phyloP scores from a whole-genome alignment of 305 asterid species.

The Solanum hybrid region DNA sequence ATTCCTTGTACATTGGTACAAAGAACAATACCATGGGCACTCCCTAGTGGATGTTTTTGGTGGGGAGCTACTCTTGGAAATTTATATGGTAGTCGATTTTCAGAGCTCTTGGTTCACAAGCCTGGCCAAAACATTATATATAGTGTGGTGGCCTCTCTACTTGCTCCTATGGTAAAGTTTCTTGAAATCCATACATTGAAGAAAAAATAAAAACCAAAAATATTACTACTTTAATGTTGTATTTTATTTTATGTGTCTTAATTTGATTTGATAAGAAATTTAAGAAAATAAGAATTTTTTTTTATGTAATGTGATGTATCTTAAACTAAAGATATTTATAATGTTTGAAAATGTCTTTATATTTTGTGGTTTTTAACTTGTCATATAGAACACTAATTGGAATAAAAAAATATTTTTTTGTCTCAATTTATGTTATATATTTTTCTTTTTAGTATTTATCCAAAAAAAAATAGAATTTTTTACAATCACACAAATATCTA shows the following conservation, averaged over 20 bases:
- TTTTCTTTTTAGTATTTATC: not conserved
- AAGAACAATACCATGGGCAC: conserved; percentile 45
- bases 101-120: conserved; percentile 65
- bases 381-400: not conserved
- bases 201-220: not conserved
- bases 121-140: conserved; percentile 42
- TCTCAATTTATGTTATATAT: not conserved
- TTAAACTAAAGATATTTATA: not conserved
- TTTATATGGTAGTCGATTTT: conserved; percentile 36
- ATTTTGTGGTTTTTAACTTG: not conserved
- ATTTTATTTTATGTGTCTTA: not conserved
- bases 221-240: not conserved
- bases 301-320: not conserved
- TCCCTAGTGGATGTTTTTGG: conserved; percentile 26
- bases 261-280: not conserved
- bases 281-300: too few species aligned
- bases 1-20: conserved; percentile 51
- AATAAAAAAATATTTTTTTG: not conserved
- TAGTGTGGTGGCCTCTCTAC: conserved; percentile 27
- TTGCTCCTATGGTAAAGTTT: conserved; percentile 49
- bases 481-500: not conserved
- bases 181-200: not conserved
- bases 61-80: conserved; percentile 32
- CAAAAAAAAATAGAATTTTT: not conserved
- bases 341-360: not conserved